Evolutionary conservation across 345 rosid genomes (phyloP), one percentile per base, ranked within the genome.

Genomic region (Hibiscus mutabilis): DNA sequence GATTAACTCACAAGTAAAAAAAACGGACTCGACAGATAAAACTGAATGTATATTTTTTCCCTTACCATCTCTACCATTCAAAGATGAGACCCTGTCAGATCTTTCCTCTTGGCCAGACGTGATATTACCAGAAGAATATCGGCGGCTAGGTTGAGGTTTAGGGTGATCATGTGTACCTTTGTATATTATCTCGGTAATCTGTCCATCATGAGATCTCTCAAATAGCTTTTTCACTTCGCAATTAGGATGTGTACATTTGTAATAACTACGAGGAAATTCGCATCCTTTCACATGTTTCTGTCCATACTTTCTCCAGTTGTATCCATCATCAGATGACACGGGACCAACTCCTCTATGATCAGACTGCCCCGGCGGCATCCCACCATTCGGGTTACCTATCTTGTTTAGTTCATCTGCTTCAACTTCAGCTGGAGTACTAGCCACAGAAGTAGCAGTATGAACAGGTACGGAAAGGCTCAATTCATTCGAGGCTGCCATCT

Each of bases 271-370:
- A 14, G 89, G 89, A 68, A 81, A 84, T 66, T 84, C 90, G 55
- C 92, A 86, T 18, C 92, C 88, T 72, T 88, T 82, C 22, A 88
- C 84, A 62, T 84, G 90, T 64, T 88, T 86, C 79, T 86, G 90
- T 29, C 90, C 90, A 76, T 88, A 86, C 65, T 86, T 86, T 69
- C 89, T 82, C 89, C 90, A 86, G 63, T 82, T 88, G 78, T 82
- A 88, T 63, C 88, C 86, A 62, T 88, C 90, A 77, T 88, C 88
- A 5, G 84, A 80, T 63, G 79, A 53, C 57, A 53, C 57, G 2
- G 24, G 57, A 1, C 21, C 57, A 53, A 18, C 57, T n/a, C 56
- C 55, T 51, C 21, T n/a, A n/a, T 52, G 57, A 53, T 53, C 57
- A 53, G 57, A 53, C 57, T 52, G 57, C 57, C 57, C 57, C 9